Percentiles rank a stretch among this genome's conserved stretches.
phyloP scores from a whole-genome alignment of 202 grass and related monocot species.

The Miscanthus sacchariflorus region DNA sequence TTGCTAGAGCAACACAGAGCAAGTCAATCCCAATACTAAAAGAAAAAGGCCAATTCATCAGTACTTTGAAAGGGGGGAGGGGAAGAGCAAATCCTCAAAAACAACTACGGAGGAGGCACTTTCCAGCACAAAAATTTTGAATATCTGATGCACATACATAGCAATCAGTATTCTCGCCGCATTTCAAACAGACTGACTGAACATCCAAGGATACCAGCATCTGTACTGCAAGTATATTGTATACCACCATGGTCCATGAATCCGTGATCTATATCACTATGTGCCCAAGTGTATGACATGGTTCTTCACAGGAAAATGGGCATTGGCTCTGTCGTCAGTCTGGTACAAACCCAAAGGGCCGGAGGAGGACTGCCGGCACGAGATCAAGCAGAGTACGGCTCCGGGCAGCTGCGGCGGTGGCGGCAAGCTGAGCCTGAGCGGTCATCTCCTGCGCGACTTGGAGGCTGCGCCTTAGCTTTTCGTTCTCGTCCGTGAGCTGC shows the following conservation, averaged over 20 bases:
- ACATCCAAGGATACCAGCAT: neutral
- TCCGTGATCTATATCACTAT: neutral
- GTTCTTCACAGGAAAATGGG: neutral
- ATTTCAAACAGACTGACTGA: neutral
- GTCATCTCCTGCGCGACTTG: constrained; percentile 46
- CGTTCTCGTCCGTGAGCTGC: constrained; percentile 72
- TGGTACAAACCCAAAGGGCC: constrained; percentile 51
- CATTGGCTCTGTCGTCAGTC: constrained; percentile 27
- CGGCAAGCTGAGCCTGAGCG: constrained; percentile 22
- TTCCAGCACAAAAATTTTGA: neutral
- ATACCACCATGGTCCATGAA: neutral
- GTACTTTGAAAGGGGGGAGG: too few relatives aligned
- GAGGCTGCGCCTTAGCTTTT: constrained; percentile 50
- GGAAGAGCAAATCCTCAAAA: neutral
- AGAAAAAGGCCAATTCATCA: too few relatives aligned
- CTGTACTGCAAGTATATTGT: neutral
- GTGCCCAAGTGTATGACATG: neutral
- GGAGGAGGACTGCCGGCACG: constrained; percentile 38
- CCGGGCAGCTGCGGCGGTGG: neutral
- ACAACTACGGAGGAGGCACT: neutral
- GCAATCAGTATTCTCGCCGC: neutral
- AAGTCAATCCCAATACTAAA: too few relatives aligned
- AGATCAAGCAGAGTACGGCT: constrained; percentile 44
- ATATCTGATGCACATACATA: neutral
- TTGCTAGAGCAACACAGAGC: too few relatives aligned